Percentiles rank a stretch among this genome's conserved stretches.
Conservation (phyloP, 768 basidiomycete genomes). For the Hericium rajendrae region DNA sequence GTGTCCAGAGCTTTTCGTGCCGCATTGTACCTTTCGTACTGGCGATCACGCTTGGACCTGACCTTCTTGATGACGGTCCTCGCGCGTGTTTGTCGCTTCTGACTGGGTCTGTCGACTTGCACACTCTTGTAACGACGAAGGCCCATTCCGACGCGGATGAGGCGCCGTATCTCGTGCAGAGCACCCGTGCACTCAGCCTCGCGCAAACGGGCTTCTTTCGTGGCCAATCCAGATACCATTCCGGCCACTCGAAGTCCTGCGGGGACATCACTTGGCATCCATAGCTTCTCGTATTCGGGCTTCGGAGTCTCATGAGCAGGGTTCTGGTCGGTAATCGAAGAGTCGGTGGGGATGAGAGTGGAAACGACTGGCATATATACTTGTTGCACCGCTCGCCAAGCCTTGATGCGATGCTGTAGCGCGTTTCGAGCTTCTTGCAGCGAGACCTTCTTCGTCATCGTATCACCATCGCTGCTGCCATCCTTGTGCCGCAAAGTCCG, state of each 20-base stretch:
- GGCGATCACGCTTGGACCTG: not conserved
- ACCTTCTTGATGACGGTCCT: not conserved
- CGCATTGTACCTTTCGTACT: not conserved
- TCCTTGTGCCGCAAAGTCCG: not conserved
- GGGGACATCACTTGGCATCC: not conserved
- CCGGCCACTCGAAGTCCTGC: not conserved
- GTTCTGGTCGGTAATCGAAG: no score
- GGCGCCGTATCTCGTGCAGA: constrained; percentile 3
- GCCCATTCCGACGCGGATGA: not conserved
- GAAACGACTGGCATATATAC: constrained; percentile 4
- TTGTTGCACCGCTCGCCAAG: constrained; percentile 1
- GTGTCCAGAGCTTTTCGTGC: constrained; percentile 2
- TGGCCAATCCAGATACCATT: not conserved
- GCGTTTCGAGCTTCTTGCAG: constrained; percentile 3
- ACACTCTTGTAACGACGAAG: not conserved
- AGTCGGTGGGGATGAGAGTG: not conserved
- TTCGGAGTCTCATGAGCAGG: no score
- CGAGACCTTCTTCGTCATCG: not conserved
- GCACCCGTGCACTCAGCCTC: constrained; percentile 2
- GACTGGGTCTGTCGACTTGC: constrained; percentile 1
- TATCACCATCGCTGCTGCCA: not conserved
- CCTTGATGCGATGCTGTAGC: not conserved
- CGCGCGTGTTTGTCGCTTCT: constrained; percentile 1
- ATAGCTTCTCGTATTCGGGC: not conserved
- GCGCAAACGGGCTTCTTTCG: constrained; percentile 4